Percentiles rank a stretch among this genome's conserved stretches.
phyloP scores from a whole-genome alignment of 805 yeast genomes.

The Ogataea paraovalis region DNA sequence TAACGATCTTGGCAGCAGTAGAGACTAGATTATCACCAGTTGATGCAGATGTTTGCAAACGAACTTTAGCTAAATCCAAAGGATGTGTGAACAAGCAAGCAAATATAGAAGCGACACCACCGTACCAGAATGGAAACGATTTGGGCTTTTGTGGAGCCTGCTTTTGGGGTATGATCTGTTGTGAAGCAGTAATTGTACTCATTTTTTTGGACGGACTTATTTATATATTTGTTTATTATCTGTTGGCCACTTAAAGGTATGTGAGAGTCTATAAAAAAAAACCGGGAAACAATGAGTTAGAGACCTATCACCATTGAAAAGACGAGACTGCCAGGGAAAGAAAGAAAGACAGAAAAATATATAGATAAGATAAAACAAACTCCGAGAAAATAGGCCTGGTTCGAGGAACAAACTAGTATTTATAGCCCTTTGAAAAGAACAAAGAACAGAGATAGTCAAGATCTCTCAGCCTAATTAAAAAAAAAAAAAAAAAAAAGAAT shows the following conservation, averaged over 20 bases:
- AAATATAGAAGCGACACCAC: constrained; percentile 58
- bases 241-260: no score
- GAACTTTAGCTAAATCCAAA: constrained; percentile 79
- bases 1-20: constrained; percentile 57
- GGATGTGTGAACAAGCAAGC: constrained; percentile 77
- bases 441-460: no score
- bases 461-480: no score
- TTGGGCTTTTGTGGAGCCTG: background rate
- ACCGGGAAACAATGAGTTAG: background rate
- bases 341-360: background rate
- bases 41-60: constrained; percentile 71
- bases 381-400: background rate
- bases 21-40: constrained; percentile 62
- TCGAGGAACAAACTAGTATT: no score
- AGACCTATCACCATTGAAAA: background rate
- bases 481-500: no score
- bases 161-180: background rate
- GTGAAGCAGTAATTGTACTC: background rate
- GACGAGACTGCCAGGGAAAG: background rate
- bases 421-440: no score
- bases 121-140: constrained; percentile 22
- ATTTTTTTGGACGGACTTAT: background rate
- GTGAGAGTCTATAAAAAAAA: background rate
- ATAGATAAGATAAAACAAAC: background rate
- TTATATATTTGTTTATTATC: no score